A percentile compares a stretch with the other conserved stretches of the same genome.
Conservation (phyloP, 768 basidiomycete genomes). For the Calocera cornea region DNA sequence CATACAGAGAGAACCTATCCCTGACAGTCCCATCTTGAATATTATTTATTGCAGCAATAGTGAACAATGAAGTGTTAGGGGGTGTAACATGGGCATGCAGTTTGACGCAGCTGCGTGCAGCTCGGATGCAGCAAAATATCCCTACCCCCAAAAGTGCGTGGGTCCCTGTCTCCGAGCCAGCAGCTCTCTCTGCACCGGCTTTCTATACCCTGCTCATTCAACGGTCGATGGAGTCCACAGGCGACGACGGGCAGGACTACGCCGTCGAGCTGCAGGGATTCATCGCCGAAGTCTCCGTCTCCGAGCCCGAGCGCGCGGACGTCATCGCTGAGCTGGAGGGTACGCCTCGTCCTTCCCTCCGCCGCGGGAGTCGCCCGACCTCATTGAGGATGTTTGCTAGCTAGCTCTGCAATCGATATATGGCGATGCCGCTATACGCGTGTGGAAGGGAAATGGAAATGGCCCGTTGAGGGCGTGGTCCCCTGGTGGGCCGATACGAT, state of each 20-base stretch:
- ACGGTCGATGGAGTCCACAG: neutral
- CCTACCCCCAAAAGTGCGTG: too few species aligned
- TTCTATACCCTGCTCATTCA: neutral
- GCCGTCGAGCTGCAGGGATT: neutral
- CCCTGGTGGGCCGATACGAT: constrained; percentile 37
- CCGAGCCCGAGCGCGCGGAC: constrained; percentile 29
- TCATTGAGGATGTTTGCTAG: neutral
- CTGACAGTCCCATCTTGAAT: too few species aligned
- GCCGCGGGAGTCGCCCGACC: neutral
- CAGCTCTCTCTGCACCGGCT: too few species aligned
- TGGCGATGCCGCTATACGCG: constrained; percentile 48
- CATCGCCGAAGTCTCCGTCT: neutral
- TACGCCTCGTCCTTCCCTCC: constrained; percentile 11
- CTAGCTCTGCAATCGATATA: constrained; percentile 73
- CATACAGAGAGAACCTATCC: too few species aligned
- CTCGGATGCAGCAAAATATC: too few species aligned
- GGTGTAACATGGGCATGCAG: too few species aligned
- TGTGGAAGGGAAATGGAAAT: constrained; percentile 33
- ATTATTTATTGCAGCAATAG: too few species aligned
- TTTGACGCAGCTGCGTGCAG: too few species aligned
- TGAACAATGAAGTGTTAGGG: too few species aligned
- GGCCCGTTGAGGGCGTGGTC: constrained; percentile 15
- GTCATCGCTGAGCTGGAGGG: constrained; percentile 38
- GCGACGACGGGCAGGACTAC: neutral
- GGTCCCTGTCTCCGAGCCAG: neutral